Evolutionary conservation across 2,329 filamentous ascomycete genomes (phyloP).

Genomic region (Fusarium graminum): DNA sequence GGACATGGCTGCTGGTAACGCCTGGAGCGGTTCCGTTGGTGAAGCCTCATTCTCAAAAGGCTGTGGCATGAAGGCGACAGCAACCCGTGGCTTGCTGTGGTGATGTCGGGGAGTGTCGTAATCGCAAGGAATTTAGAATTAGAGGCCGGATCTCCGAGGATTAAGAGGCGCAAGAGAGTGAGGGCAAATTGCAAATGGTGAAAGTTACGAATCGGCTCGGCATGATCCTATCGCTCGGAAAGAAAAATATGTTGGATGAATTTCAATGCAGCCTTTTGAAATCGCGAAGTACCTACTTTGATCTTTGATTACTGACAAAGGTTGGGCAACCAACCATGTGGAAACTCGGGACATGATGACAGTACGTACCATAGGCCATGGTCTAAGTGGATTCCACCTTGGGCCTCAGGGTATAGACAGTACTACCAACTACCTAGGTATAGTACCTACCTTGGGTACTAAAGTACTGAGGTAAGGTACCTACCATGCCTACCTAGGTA

Average conservation of each 20-base stretch:
- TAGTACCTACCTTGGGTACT: too few relatives aligned
- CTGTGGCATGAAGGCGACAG: constrained; percentile 73
- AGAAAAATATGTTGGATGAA: constrained; percentile 22
- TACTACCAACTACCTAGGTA: too few relatives aligned
- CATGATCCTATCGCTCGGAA: constrained; percentile 48
- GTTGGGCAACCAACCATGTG: constrained; percentile 48
- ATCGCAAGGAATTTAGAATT: constrained; percentile 18
- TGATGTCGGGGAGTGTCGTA: constrained; percentile 24
- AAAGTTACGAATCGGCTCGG: constrained; percentile 44
- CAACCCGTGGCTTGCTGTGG: constrained; percentile 25
- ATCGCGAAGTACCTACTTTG: constrained; percentile 22
- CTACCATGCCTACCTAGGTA: too few relatives aligned
- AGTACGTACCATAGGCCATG: constrained; percentile 46
- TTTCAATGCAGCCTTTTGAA: constrained; percentile 20
- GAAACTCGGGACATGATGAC: constrained; percentile 37
- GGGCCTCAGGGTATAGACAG: not conserved
- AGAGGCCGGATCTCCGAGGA: constrained; percentile 30
- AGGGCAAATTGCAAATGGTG: constrained; percentile 42
- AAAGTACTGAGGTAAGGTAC: too few relatives aligned
- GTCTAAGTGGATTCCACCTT: not conserved
- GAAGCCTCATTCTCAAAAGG: constrained; percentile 70
- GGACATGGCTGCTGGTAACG: constrained; percentile 75
- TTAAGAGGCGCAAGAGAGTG: constrained; percentile 47
- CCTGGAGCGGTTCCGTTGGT: constrained; percentile 75
- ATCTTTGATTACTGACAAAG: constrained; percentile 30